Evolutionary conservation across 2,329 filamentous ascomycete species (phyloP), one percentile per base, ranked within the genome.

Genomic region (Aspergillus sp.): DNA sequence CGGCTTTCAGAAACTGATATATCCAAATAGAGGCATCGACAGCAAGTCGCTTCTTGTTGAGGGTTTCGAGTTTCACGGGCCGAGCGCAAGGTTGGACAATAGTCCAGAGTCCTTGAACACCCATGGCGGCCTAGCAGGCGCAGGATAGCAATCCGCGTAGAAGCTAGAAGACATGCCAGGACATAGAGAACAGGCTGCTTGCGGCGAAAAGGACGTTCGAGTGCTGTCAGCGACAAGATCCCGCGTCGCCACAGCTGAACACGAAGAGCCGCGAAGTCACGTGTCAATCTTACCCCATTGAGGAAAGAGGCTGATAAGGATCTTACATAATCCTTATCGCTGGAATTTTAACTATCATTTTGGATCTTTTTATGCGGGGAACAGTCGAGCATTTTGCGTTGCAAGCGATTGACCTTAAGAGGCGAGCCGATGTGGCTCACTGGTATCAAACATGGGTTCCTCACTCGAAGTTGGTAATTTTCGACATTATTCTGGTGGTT

Each of bases 21-120:
- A 99, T 98, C 95, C 95, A 99, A 72, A 99, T 99, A 12, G 93
- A 97, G 57, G 96, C 95, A 77, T 99, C 95, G 64, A 99, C 91
- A 47, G 95, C 96, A 49, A 99, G 89, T 15, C 95, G 91, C 78
- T 96, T 97, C 66, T 90, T 91, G 74, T 98, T 98, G 59, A 99
- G 86, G 13, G 93, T 96, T 67, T 96, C 93, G 67, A 99, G 89
- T 75, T 96, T 97, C 62, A 96, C 96, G 18, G 95, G 96, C 38
- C 95, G 89, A 48, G 95, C 95, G 72, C 92, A 97, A 45, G 95
- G 95, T 77, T 96, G 91, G 63, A 98, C 82, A 52, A 99, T 91
- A 62, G 91, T 93, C 95, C 95, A 99, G 64, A 99, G 90, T 64
- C 93, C 93, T 71, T 93, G 96, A 63, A 99, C 95, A 87, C 95